Conservation (phyloP, 2,329 filamentous ascomycete species). For the Fusarium sacchari region DNA sequence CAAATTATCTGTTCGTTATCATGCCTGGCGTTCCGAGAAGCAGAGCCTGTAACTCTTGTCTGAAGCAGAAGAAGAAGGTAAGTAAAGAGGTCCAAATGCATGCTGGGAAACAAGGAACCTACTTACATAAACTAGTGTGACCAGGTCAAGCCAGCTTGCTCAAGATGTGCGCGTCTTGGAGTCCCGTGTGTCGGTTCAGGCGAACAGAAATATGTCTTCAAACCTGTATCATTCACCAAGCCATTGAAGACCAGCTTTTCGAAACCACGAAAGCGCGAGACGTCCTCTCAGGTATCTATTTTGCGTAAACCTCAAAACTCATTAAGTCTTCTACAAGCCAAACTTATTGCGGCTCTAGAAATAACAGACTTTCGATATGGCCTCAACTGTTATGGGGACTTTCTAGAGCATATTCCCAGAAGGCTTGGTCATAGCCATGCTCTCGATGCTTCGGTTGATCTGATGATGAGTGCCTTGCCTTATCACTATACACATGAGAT, state of each 20-base stretch:
- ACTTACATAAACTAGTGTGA: slow-evolving; percentile 53
- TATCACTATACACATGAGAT: slow-evolving; percentile 30
- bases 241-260: neutral
- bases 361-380: slow-evolving; percentile 57
- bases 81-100: neutral
- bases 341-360: slow-evolving; percentile 46
- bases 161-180: slow-evolving; percentile 56
- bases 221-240: slow-evolving; percentile 45
- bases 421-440: slow-evolving; percentile 56
- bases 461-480: slow-evolving; percentile 39
- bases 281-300: neutral
- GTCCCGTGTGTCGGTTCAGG: slow-evolving; percentile 59
- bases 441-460: slow-evolving; percentile 51
- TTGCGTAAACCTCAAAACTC: neutral
- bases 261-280: neutral
- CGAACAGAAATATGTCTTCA: slow-evolving; percentile 59
- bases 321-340: slow-evolving; percentile 28
- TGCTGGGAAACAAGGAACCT: neutral
- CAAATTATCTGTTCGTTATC: neutral
- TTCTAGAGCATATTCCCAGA: slow-evolving; percentile 54
- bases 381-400: slow-evolving; percentile 56
- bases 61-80: slow-evolving; percentile 65
- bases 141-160: slow-evolving; percentile 54
- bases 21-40: slow-evolving; percentile 64
- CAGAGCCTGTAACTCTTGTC: slow-evolving; percentile 60